These are phyloP conservation scores for Cryptosporidium muris DNA, from an alignment of 169 alveolate species.

Conservation along the genomic window DNA sequence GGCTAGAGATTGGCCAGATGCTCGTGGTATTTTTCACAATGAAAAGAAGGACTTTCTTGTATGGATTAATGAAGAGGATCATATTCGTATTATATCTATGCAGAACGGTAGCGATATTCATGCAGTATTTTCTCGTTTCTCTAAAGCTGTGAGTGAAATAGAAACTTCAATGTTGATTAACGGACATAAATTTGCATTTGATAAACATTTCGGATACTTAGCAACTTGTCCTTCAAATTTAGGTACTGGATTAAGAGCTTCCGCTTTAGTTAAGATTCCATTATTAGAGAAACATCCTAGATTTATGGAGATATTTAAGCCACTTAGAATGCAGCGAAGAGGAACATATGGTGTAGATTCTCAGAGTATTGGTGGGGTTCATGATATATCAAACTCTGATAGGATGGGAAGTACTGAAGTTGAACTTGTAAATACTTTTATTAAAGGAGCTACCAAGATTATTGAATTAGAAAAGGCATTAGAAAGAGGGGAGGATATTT, in stretches of 20 bases:
- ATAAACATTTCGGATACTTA: conserved; percentile 68
- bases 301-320: conserved; percentile 30
- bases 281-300: conserved; percentile 5
- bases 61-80: conserved; percentile 81
- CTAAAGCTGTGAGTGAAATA: conserved; percentile 55
- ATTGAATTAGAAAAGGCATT: conserved; percentile 33
- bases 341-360: conserved; percentile 62
- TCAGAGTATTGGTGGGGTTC: conserved; percentile 43
- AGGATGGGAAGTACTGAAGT: conserved; percentile 60
- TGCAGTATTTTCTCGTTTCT: conserved; percentile 74
- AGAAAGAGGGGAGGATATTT: conserved; percentile 28
- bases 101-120: conserved; percentile 76
- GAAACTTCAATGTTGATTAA: conserved; percentile 63
- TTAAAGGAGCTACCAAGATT: conserved; percentile 38
- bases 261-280: conserved; percentile 72
- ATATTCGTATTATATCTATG: conserved; percentile 75
- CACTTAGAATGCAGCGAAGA: conserved; percentile 40
- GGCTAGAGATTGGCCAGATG: conserved; percentile 81
- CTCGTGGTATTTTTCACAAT: conserved; percentile 75
- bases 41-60: conserved; percentile 74
- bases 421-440: conserved; percentile 53
- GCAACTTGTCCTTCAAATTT: conserved; percentile 77
- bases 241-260: conserved; percentile 78
- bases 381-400: conserved; percentile 54
- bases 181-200: conserved; percentile 65